These are phyloP conservation scores for Camillea tinctor DNA, from an alignment of 2,329 filamentous ascomycete species.

Conservation along the genomic window DNA sequence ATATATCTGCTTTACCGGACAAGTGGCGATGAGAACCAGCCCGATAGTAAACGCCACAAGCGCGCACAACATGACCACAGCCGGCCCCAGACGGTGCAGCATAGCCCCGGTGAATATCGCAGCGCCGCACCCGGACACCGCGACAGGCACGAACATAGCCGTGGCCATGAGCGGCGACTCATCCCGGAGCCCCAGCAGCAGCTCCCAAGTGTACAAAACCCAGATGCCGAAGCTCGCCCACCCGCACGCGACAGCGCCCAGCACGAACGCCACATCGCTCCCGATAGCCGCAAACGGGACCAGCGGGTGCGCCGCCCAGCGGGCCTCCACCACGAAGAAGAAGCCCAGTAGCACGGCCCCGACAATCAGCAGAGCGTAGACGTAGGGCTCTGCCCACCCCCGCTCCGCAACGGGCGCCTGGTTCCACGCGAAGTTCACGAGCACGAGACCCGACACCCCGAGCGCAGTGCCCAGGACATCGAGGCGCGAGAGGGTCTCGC, in stretches of 20 bases:
- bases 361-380: slow-evolving; percentile 50
- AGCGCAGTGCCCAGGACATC: slow-evolving; percentile 26
- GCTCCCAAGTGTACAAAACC: slow-evolving; percentile 51
- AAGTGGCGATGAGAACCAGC: slow-evolving; percentile 26
- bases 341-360: slow-evolving; percentile 46
- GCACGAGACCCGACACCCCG: slow-evolving; percentile 50
- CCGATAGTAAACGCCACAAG: slow-evolving; percentile 26
- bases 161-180: slow-evolving; percentile 32
- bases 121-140: not conserved
- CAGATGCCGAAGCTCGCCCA: slow-evolving; percentile 56
- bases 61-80: slow-evolving; percentile 25
- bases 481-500: slow-evolving; percentile 18
- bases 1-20: slow-evolving; percentile 48
- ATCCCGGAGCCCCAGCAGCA: slow-evolving; percentile 44
- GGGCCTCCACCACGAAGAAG: slow-evolving; percentile 52
- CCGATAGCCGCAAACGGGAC: slow-evolving; percentile 54
- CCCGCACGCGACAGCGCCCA: slow-evolving; percentile 52
- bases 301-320: slow-evolving; percentile 48
- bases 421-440: slow-evolving; percentile 61
- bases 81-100: slow-evolving; percentile 32
- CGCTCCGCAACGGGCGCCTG: slow-evolving; percentile 55
- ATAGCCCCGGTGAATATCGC: slow-evolving; percentile 18
- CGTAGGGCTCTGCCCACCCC: slow-evolving; percentile 52
- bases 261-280: slow-evolving; percentile 52
- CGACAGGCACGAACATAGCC: slow-evolving; percentile 30